Percentiles rank a stretch among this genome's conserved stretches.
These are phyloP conservation scores for Gossypium australe DNA, from an alignment of 345 rosid species.

Conservation along the genomic window DNA sequence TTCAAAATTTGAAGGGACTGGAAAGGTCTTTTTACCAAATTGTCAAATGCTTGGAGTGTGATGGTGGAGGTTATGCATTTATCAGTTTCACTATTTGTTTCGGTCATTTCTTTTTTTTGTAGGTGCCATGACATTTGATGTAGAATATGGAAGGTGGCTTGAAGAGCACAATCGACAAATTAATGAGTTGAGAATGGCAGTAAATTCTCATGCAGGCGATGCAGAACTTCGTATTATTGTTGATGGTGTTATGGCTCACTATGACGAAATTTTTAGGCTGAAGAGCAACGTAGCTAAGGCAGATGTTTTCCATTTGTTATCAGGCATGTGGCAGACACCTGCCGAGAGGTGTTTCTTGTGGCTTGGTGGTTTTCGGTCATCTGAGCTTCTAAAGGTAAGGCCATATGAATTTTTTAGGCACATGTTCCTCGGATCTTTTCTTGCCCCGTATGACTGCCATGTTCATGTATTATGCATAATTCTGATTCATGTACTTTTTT, in stretches of 20 bases:
- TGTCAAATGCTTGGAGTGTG: neutral
- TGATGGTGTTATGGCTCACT: constrained; percentile 80
- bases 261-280: constrained; percentile 88
- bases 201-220: constrained; percentile 93
- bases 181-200: constrained; percentile 90
- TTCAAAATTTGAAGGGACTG: neutral
- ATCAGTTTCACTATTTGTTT: neutral
- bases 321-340: constrained; percentile 99
- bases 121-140: constrained; percentile 99
- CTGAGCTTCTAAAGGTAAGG: constrained; percentile 89
- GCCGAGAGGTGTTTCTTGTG: constrained; percentile 99
- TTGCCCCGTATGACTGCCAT: neutral
- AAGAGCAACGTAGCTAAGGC: constrained; percentile 91
- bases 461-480: neutral
- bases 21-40: too few relatives aligned
- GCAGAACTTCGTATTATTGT: constrained; percentile 83
- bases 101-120: constrained; percentile 18
- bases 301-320: constrained; percentile 92
- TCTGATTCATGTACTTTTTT: too few relatives aligned
- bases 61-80: neutral
- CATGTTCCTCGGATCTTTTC: too few relatives aligned
- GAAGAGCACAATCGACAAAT: constrained; percentile 83
- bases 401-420: neutral
- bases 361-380: constrained; percentile 99
- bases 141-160: constrained; percentile 84